These are phyloP conservation scores for Colletotrichum caudatum DNA, from an alignment of 2,329 filamentous ascomycete genomes.

Conservation along the genomic window DNA sequence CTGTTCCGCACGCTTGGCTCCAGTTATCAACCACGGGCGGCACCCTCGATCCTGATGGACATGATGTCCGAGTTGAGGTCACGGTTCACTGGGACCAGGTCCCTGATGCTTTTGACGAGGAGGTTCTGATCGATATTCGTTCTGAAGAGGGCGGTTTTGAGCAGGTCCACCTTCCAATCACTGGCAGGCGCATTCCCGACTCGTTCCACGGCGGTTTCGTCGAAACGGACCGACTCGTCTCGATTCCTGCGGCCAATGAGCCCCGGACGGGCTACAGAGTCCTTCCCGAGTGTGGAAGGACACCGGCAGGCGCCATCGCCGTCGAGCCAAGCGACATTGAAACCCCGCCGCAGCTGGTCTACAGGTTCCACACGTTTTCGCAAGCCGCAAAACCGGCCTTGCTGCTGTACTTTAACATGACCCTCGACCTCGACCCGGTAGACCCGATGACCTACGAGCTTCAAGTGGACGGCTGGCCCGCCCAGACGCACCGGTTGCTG, in stretches of 20 bases:
- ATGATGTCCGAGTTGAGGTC: conserved; percentile 49
- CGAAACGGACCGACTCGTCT: conserved; percentile 50
- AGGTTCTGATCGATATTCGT: conserved; percentile 52
- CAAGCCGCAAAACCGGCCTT: conserved; percentile 45
- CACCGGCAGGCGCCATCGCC: conserved; percentile 44
- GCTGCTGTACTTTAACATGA: conserved; percentile 53
- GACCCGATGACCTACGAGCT: conserved; percentile 63
- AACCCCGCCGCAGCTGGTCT: conserved; percentile 45
- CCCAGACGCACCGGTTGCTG: conserved; percentile 49
- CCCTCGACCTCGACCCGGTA: conserved; percentile 63
- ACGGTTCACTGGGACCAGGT: conserved; percentile 53
- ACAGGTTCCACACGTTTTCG: conserved; percentile 50
- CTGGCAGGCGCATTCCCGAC: conserved; percentile 45
- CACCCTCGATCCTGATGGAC: conserved; percentile 48
- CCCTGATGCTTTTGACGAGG: conserved; percentile 56
- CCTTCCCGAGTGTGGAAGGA: conserved; percentile 49
- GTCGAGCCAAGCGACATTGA: conserved; percentile 40
- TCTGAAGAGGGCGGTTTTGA: conserved; percentile 55
- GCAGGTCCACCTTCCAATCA: conserved; percentile 48
- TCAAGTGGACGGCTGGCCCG: conserved; percentile 57
- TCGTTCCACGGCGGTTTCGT: conserved; percentile 51
- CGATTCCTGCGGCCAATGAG: conserved; percentile 48
- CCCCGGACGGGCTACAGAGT: conserved; percentile 44
- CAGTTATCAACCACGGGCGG: conserved; percentile 48
- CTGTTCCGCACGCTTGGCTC: conserved; percentile 51